Evolutionary conservation across 805 yeast species (phyloP).

Genomic region (Millerozyma miso): DNA sequence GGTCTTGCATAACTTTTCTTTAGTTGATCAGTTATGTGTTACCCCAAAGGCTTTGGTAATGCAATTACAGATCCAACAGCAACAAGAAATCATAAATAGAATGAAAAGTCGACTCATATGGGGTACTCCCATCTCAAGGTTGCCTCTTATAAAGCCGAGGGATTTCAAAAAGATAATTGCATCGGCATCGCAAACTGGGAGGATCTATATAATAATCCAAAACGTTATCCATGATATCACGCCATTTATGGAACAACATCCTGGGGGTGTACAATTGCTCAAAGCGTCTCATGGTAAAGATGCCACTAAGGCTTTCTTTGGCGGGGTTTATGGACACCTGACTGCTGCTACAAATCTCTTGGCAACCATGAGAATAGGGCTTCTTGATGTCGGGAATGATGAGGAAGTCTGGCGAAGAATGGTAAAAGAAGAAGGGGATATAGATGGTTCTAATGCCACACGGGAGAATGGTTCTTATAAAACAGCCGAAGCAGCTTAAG

Average conservation of each 20-base stretch:
- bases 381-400: slow-evolving; percentile 74
- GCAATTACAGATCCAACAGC: slow-evolving; percentile 52
- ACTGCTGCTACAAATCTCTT: slow-evolving; percentile 88
- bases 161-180: slow-evolving; percentile 41
- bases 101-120: slow-evolving; percentile 78
- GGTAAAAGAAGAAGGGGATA: slow-evolving; percentile 58
- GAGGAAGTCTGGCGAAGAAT: slow-evolving; percentile 79
- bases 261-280: slow-evolving; percentile 84
- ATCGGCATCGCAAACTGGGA: slow-evolving; percentile 37
- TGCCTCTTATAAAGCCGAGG: slow-evolving; percentile 59
- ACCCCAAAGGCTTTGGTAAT: slow-evolving; percentile 70
- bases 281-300: slow-evolving; percentile 85
- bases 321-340: slow-evolving; percentile 90
- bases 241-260: slow-evolving; percentile 87
- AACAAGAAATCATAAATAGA: slow-evolving; percentile 74
- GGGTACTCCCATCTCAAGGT: slow-evolving; percentile 89
- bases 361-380: slow-evolving; percentile 93
- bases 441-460: slow-evolving; percentile 17
- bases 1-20: slow-evolving; percentile 46
- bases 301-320: slow-evolving; percentile 90
- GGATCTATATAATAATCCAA: slow-evolving; percentile 73
- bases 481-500: slow-evolving; percentile 37
- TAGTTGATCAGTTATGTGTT: slow-evolving; percentile 57
- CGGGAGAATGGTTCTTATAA: slow-evolving; percentile 17
- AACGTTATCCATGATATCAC: slow-evolving; percentile 93